Base-by-base conservation (phyloP, 1,284 basidiomycete genomes). In the Hymenochaete sp. region DNA sequence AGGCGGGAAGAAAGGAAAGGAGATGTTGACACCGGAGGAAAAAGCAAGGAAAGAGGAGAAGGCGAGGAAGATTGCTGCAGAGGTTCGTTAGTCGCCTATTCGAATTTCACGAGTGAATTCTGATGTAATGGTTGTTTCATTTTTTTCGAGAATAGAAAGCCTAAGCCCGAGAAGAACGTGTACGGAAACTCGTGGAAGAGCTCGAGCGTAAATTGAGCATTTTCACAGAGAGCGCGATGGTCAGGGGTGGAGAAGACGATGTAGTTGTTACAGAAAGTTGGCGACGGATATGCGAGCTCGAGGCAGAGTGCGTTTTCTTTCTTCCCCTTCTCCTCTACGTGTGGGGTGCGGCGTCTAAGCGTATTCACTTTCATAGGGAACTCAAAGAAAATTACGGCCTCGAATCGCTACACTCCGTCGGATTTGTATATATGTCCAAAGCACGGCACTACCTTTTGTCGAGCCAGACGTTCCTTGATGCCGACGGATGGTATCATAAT, bases 321-420 rank as follows among this genome's bases (percentile, higher is more conserved):
- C 28, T 43, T 50, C 32, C 41, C 13, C 5, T 16, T 6, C 32
- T 6, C 5, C 5, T 16, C 13, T n/a, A 35, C 14, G n/a, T n/a
- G n/a, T n/a, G n/a, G n/a, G 42, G 19, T 36, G 24, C 29, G 45
- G 48, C 10, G 16, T 21, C 50, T 21, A 42, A 22, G 4, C 18
- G 9, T 26, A 6, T 16, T 21, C 4, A 42, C 21, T 18, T 19
- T 25, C 24, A 37, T 54, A 86, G 84, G 49, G 86, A 93, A 53
- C 73, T 97, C 29, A 83, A 86, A 63, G 95, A 98, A 63, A 93
- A 85, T 5, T 99, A 96, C 55, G 95, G 95, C 33, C 78, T 85
- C 13, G 96, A 98, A 51, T 72, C 98, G 7, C 69, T 98, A 14
- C 83, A 98, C 48, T 78, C 92, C 0, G 83, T 98, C 51, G 95